Evolutionary conservation across 345 rosid genomes (phyloP), one percentile per base, ranked within the genome.

Genomic region (Capsella bursapastoris): DNA sequence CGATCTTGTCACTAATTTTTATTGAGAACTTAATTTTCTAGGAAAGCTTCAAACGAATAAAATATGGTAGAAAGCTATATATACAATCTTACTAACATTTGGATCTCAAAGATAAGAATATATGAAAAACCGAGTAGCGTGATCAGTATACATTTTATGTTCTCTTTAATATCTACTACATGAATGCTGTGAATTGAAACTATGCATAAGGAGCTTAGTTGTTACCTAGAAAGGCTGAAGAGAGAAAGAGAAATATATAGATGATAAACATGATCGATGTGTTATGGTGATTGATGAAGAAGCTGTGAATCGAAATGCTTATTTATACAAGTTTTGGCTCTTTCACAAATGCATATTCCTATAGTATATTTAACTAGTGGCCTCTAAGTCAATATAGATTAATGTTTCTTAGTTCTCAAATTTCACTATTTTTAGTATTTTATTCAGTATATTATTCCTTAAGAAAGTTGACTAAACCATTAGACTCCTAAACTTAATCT

Each of bases 151-250:
- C 25, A 22, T 22, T 22, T 10, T 47, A 15, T 47, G 51, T 47
- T 7, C 51, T 47, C 51, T 47, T 16, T 18, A 38, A 4, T 38
- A 47, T 15, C 51, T 0, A n/a, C 14, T n/a, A 45, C 49, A 45
- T 14, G 16, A 14, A 44, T 14, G 49, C 5, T 45, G 49, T 45
- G 18, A 6, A 2, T 6, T 5, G 6, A 14, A 45, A n/a, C 49
- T 0, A 8, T 45, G 49, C 49, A n/a, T 45, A 5, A 45, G 38
- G 22, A 41, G 58, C 13, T 31, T 32, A 67, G 18, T 65, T 45
- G 18, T 65, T 45, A 71, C 75, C 68, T 34, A 38, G 11, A 61
- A 51, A 50, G 61, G 32, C 31, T 11, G 61, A 61, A 22, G 60
- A 51, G 52, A 71, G 51, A 40, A 61, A 11, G 14, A 71, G 14